phyloP scores from a whole-genome alignment of 2,329 filamentous ascomycete species.

The Pseudophaeomoniella oleicola region DNA sequence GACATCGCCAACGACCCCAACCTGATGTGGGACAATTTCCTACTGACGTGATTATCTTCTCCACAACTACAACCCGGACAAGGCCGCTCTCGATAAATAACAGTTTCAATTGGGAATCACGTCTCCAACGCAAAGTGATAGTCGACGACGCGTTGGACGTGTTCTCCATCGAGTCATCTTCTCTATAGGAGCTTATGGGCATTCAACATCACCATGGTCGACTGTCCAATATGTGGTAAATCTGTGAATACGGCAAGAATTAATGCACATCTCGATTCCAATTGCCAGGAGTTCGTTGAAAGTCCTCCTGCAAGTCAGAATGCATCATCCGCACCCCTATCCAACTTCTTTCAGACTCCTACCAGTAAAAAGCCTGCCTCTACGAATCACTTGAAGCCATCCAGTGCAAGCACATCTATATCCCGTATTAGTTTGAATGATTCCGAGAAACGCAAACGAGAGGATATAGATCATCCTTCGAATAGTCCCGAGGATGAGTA shows the following conservation, averaged over 20 bases:
- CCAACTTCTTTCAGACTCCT: slow-evolving; percentile 41
- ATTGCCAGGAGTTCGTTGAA: slow-evolving; percentile 54
- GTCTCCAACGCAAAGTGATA: too few relatives aligned
- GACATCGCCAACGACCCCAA: too few relatives aligned
- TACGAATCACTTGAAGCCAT: neutral
- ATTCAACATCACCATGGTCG: slow-evolving; percentile 45
- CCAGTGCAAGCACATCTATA: neutral
- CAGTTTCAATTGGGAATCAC: too few relatives aligned
- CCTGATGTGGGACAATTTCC: too few relatives aligned
- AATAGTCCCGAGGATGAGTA: slow-evolving; percentile 2
- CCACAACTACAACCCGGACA: too few relatives aligned
- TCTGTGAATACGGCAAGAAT: slow-evolving; percentile 59
- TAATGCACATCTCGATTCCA: slow-evolving; percentile 81
- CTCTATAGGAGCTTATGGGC: too few relatives aligned
- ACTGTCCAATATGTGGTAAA: slow-evolving; percentile 70
- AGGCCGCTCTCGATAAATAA: too few relatives aligned
- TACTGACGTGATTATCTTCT: too few relatives aligned
- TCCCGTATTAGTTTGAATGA: neutral
- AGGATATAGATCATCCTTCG: neutral
- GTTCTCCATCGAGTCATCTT: too few relatives aligned
- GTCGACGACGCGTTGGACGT: too few relatives aligned
- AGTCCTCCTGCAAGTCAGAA: slow-evolving; percentile 27
- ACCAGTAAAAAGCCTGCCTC: slow-evolving; percentile 2
- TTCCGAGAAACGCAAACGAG: neutral
- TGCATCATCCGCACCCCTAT: slow-evolving; percentile 20